Evolutionary conservation across 805 yeast genomes (phyloP), one percentile per base, ranked within the genome.

Genomic region (Zygosaccharomyces pseudorouxii): DNA sequence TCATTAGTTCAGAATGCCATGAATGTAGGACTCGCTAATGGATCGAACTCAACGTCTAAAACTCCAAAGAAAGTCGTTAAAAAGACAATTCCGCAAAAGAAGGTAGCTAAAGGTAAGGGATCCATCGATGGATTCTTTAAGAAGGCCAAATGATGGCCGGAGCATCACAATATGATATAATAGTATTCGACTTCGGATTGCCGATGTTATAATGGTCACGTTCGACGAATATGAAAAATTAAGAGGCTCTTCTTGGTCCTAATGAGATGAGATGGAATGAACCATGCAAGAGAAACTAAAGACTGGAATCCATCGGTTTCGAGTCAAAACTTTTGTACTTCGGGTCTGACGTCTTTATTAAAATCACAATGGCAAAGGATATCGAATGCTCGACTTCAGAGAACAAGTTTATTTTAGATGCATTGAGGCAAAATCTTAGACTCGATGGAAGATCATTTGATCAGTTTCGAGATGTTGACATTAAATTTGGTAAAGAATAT

Each of bases 111-210:
- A 1, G 84, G 84, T 1, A 78, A 71, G 55, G 89, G 93, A 1
- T 87, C 89, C 1, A 67, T 85, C 23, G 92, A 85, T 59, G 76
- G 79, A 46, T 82, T 85, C 55, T 84, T 82, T 63, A 79, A 74
- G 54, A 77, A 29, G 9, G 47, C 51, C 18, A 33, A 33, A 40
- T 40, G n/a, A n/a, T n/a, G n/a, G n/a, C n/a, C n/a, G n/a, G n/a
- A n/a, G n/a, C n/a, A n/a, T n/a, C n/a, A n/a, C n/a, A n/a, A n/a
- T n/a, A n/a, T 14, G 6, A 16, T 14, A n/a, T 27, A 19, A 29
- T 27, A 19, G n/a, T 27, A 25, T 30, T 18, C 20, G 14, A 5
- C 14, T 9, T 5, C 11, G 2, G n/a, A 11, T 22, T 20, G 5
- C 8, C 25, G 28, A 22, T 8, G 19, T 22, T n/a, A 19, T 25